Evolutionary conservation across 2,329 filamentous ascomycete genomes (phyloP), one percentile per base, ranked within the genome.

Genomic region (Mollisiaceae sp.): DNA sequence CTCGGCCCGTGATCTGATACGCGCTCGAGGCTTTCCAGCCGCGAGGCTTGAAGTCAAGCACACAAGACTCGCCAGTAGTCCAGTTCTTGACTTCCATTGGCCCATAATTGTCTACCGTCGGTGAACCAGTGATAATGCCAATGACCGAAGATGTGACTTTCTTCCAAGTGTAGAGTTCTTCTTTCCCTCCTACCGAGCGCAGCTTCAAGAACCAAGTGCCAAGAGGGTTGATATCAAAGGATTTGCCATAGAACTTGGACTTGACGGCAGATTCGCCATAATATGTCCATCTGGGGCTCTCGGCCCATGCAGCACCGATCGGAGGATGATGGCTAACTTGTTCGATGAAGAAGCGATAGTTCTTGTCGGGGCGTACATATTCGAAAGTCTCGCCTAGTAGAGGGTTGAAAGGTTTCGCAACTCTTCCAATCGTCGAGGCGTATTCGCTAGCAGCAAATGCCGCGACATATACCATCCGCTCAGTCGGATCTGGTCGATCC

Each of bases 311-410:
- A 20, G 96, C 95, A 70, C 95, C 94, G 73, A 99, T 86, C 0
- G 95, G 95, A 36, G 95, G 95, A 79, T 99, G 95, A 77, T 99
- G 95, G 80, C 93, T 96, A 73, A 99, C 94, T 82, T 99, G 95
- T 79, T 99, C 95, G 67, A 97, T 93, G 80, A 98, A 97, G 85
- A 98, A 98, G 70, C 95, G 92, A 81, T 97, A 99, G 65, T 94
- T 94, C 78, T 97, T 97, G 80, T 99, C 95, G 0, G 95, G 94
- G 64, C 95, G 85, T 41, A 91, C 94, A 75, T 99, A 98, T 77
- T 99, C 95, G 73, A 96, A 99, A 0, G 95, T 99, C 78, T 99
- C 95, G 57, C 94, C 95, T 0, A 99, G 83, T 5, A 99, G 86
- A 15, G 95, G 95, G 75, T 99, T 99, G 83, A 99, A 99, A 0